Percentiles rank a stretch among this genome's conserved stretches.
Conservation (phyloP, 2,329 filamentous ascomycete species). For the Ophiocordyceps polyrhachis-furcata region DNA sequence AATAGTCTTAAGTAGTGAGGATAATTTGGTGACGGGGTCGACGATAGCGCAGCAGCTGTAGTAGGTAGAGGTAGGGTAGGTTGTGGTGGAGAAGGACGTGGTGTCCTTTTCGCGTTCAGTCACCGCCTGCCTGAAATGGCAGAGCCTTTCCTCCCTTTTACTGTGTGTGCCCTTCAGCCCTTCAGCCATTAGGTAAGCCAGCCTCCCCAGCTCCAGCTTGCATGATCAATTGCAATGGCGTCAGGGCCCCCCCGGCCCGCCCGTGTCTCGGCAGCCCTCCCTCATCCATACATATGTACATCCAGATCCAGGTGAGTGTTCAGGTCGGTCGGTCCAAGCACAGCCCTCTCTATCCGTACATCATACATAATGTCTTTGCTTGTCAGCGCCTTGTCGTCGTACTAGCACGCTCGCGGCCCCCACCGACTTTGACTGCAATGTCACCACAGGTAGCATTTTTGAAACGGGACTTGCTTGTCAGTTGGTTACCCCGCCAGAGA, state of each 20-base stretch:
- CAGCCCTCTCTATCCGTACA: neutral
- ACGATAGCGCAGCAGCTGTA: neutral
- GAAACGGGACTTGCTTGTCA: neutral
- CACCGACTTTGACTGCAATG: too few relatives aligned
- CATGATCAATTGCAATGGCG: neutral
- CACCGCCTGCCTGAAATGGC: constrained; percentile 1
- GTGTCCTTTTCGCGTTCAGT: constrained; percentile 3
- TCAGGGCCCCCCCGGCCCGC: neutral
- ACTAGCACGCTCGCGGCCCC: neutral
- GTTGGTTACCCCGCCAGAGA: neutral
- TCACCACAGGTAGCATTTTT: neutral
- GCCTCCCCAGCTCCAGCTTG: neutral
- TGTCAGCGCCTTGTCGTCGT: neutral
- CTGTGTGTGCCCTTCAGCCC: too few relatives aligned
- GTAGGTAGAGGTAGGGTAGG: too few relatives aligned
- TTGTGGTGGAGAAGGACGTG: constrained; percentile 1
- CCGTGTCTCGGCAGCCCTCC: neutral
- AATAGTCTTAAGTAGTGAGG: neutral
- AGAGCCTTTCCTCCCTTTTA: neutral
- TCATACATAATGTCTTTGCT: neutral
- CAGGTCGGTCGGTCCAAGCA: too few relatives aligned
- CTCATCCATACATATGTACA: too few relatives aligned
- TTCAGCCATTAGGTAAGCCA: too few relatives aligned
- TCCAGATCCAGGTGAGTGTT: too few relatives aligned
- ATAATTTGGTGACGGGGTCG: neutral